phyloP scores from a whole-genome alignment of 176 grass and related monocot genomes.

The Tillandsia leiboldiana region DNA sequence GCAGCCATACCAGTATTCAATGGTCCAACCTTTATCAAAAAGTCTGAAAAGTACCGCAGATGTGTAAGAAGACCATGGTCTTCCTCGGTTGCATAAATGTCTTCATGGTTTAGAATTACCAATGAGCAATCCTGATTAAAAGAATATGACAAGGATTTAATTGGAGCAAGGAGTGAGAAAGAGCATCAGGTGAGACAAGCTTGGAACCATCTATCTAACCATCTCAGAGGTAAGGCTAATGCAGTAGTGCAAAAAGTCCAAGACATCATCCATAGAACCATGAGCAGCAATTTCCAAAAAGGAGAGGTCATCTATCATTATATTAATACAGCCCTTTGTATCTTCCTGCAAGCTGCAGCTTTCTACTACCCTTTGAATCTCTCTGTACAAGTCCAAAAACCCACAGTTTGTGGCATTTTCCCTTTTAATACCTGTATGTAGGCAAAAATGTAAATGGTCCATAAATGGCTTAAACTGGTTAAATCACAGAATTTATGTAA shows the following conservation, averaged over 20 bases:
- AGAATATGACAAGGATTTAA: constrained; percentile 9
- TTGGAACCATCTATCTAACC: constrained; percentile 33
- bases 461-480: neutral
- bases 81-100: constrained; percentile 72
- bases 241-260: constrained; percentile 83
- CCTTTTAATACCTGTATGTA: constrained; percentile 27
- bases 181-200: neutral
- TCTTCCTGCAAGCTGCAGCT: constrained; percentile 23
- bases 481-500: neutral
- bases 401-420: constrained; percentile 28
- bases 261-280: constrained; percentile 50
- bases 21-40: constrained; percentile 55
- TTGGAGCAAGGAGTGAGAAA: neutral
- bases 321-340: constrained; percentile 23
- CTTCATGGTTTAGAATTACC: constrained; percentile 69
- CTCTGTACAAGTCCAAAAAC: constrained; percentile 46
- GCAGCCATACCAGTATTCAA: constrained; percentile 70
- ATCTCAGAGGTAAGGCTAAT: constrained; percentile 47
- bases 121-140: constrained; percentile 52
- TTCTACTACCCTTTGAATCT: constrained; percentile 42
- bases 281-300: constrained; percentile 63
- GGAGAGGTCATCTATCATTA: constrained; percentile 75
- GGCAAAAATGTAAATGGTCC: neutral
- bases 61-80: constrained; percentile 37
- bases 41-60: constrained; percentile 54